Base-by-base conservation (phyloP, 192 early-diverging fungal genomes). In the Coemansia aciculifera region DNA sequence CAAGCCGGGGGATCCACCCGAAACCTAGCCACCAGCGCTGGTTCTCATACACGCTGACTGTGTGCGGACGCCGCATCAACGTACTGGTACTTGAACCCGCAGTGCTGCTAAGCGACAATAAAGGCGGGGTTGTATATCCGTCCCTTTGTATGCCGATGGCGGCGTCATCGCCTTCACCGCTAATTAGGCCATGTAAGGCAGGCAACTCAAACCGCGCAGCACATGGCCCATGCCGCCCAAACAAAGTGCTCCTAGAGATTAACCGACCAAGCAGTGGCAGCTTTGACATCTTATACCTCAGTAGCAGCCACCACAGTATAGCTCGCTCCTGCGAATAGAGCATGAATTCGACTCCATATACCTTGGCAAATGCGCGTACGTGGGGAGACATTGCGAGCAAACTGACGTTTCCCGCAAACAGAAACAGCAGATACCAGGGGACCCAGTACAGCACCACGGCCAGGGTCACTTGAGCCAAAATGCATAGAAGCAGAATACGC, bases 1-100 rank as follows among this genome's bases (percentile, higher is more conserved):
- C 78, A 24, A 91, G 82, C 12, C 86, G 84, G 27, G 88, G 86
- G 15, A 93, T 85, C 87, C 87, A 93, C 7, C 90, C 91, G 12
- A 90, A 85, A 10, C 89, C 89, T 13, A 87, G 78, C 89, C 89
- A 92, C 91, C 91, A 93, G 38, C 91, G 84, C 77, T 93, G 89
- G 82, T 93, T 91, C 79, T 93, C 90, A 76, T 83, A 91, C 39
- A 83, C 80, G 48, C 75, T 74, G 52, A 77, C 80, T 51, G 62
- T 65, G n/a, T 72, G 75, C 6, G 72, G 56, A 39, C 69, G 65
- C 12, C 75, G 68, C 66, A 71, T 59, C 48, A 77, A 59, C 34
- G 75, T 74, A 29, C 71, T 48, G 5, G 67, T 42, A 32, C 68
- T 72, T 12, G 78, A 75, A 13, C 69, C 69, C 2, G 73, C 69